phyloP scores from a whole-genome alignment of 2,329 filamentous ascomycete genomes.

The Aspergillus sp. region DNA sequence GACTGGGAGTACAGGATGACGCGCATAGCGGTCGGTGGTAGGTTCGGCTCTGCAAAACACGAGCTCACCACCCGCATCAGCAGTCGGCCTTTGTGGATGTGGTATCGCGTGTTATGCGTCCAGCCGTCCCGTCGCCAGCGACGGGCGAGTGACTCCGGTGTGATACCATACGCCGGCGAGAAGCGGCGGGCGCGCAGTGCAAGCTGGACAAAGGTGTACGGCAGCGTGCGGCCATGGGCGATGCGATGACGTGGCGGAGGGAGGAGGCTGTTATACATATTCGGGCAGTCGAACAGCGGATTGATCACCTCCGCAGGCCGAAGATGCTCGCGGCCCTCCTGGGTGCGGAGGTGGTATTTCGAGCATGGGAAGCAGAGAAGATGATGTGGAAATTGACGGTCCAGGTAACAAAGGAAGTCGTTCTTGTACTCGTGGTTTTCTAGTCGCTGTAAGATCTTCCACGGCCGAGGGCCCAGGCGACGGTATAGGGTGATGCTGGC shows the following conservation, averaged over 20 bases:
- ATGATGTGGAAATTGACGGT: conserved; percentile 44
- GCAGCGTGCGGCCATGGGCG: conserved; percentile 45
- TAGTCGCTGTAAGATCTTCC: conserved; percentile 31
- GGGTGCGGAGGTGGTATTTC: conserved; percentile 45
- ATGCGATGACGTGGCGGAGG: conserved; percentile 45
- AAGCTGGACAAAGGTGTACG: conserved; percentile 53
- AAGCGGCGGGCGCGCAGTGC: conserved; percentile 42
- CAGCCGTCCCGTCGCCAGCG: conserved; percentile 49
- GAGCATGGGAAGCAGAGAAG: conserved; percentile 52
- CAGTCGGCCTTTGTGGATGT: conserved; percentile 45
- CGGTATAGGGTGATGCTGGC: conserved; percentile 39
- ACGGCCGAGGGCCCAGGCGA: conserved; percentile 34
- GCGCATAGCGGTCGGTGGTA: conserved; percentile 45
- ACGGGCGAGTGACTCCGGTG: conserved; percentile 38
- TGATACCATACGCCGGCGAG: conserved; percentile 40
- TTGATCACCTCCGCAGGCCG: conserved; percentile 47
- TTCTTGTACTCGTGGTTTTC: conserved; percentile 39
- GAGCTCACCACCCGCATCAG: conserved; percentile 50
- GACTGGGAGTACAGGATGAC: conserved; percentile 50
- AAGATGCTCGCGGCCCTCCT: conserved; percentile 45
- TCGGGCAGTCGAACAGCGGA: conserved; percentile 49
- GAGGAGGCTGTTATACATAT: conserved; percentile 39
- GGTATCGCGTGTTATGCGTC: conserved; percentile 47
- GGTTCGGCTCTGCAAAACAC: conserved; percentile 42
- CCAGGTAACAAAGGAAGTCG: conserved; percentile 44